Percentiles rank a stretch among this genome's conserved stretches.
Conservation (phyloP, 2,329 filamentous ascomycete species). For the Colletotrichum sp. region DNA sequence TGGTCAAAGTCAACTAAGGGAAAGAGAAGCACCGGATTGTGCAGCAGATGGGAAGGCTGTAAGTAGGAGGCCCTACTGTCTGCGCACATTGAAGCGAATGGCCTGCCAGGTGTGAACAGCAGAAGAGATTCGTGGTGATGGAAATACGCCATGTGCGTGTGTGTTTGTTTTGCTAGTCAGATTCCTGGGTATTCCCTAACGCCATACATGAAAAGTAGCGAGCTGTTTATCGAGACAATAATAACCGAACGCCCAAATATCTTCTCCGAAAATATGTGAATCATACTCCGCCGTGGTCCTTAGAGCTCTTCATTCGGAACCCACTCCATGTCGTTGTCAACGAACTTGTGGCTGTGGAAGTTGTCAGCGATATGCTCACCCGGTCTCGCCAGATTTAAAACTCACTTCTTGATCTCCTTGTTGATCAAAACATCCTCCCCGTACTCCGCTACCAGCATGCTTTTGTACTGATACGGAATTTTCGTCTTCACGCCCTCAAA, state of each 20-base stretch:
- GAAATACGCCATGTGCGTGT: background rate
- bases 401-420: slow-evolving; percentile 59
- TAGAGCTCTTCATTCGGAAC: slow-evolving; percentile 8
- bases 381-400: background rate
- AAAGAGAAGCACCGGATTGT: background rate
- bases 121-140: background rate
- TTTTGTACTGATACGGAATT: slow-evolving; percentile 67
- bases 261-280: background rate
- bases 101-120: background rate
- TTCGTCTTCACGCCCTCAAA: slow-evolving; percentile 72
- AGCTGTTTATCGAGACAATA: background rate
- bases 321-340: slow-evolving; percentile 41
- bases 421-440: slow-evolving; percentile 52
- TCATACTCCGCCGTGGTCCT: background rate
- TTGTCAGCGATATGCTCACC: slow-evolving; percentile 13
- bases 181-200: slow-evolving; percentile 18
- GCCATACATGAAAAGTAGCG: background rate
- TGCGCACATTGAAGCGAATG: background rate
- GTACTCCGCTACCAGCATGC: slow-evolving; percentile 65
- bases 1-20: background rate
- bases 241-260: background rate
- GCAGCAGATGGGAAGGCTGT: background rate
- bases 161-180: background rate
- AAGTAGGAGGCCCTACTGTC: background rate
- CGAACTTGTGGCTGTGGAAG: slow-evolving; percentile 42